Evolutionary conservation across 768 basidiomycete genomes (phyloP), one percentile per base, ranked within the genome.

Genomic region (Russula abietina): DNA sequence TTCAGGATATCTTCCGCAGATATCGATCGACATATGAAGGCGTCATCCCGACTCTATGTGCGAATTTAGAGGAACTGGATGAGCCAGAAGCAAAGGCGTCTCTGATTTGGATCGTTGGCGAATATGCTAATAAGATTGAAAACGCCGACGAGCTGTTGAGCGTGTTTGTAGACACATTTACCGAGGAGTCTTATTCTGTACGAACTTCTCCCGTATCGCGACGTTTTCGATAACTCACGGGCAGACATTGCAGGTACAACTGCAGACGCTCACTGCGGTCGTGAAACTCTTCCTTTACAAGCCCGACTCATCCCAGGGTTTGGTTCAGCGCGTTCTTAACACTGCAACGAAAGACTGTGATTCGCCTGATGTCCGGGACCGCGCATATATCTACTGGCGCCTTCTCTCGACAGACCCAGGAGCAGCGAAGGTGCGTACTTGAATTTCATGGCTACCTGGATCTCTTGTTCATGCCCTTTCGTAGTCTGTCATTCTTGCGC

Each of bases 31-130:
- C 88, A 3, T 99, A 98, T 71, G 96, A 99, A 75, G 95, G 94
- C 22, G 88, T 97, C 70, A 98, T 99, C 67, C 96, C 95, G 0
- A 93, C 89, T 0, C 76, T 99, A 16, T 99, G 95, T 69, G 86
- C 91, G 2, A 96, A 94, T 70, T 85, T 98, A 16, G 96, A 99
- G 63, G 95, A 97, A 69, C 78, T 99, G 36, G 96, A 98, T 70
- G 97, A 99, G 71, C 97, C 96, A 11, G 96, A 99, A 72, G 96
- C 97, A 2, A 98, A 98, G 71, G 92, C 95, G 1, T 95, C 95
- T 2, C 79, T 99, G 55, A 98, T 99, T 72, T 99, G 97, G 96
- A 98, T 99, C 69, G 94, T 98, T 68, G 96, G 96, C 60, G 94
- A 98, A 76, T 98, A 99, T 69, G 94, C 96, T 3, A 89, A 89